Base-by-base conservation (phyloP, 495 filamentous ascomycete genomes). In the Neurospora sp. region DNA sequence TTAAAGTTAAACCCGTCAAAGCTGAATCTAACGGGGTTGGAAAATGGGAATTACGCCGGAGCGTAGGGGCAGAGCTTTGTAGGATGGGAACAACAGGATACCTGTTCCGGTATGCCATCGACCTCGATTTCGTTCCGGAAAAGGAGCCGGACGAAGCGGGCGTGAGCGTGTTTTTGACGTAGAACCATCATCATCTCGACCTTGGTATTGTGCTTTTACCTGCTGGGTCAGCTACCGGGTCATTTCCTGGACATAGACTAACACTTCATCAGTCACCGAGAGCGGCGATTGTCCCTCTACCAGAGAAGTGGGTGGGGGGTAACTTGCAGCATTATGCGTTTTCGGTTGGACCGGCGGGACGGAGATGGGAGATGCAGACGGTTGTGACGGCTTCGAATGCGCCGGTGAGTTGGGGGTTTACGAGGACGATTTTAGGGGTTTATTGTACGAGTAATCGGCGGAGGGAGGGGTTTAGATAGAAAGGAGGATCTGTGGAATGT, bases 131-230 rank as follows among this genome's bases (percentile, higher is more conserved):
- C 72, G 39, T 76, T 0, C 85, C 85, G 0, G 74, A 72, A 2
- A 69, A 48, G 2, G 5, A 72, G 10, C 82, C 80, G 69, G 78
- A 84, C 53, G 83, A 86, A 70, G 81, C 80, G 39, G 84, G 84
- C 11, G 77, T 86, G 10, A 80, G 82, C 0, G 78, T 82, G 4
- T 88, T 88, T 73, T 76, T 86, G 22, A 85, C 82, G 18, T 86
- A 88, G 74, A 86, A 84, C 74, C 85, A 87, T 71, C 85, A 87
- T 71, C 86, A 88, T 69, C 73, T 87, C 11, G 85, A 87, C 59
- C 71, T 88, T 14, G 84, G 85, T n/a, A 72, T 88, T 27, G 83
- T 83, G n/a, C 71, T 83, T 46, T 79, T 86, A 14, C 80, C 79
- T 27, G 73, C 75, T 8, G 42, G 48, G 14, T 22, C 44, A 22